Base-by-base conservation (phyloP, 2,329 filamentous ascomycete species). In the Mollisia scopiformis region DNA sequence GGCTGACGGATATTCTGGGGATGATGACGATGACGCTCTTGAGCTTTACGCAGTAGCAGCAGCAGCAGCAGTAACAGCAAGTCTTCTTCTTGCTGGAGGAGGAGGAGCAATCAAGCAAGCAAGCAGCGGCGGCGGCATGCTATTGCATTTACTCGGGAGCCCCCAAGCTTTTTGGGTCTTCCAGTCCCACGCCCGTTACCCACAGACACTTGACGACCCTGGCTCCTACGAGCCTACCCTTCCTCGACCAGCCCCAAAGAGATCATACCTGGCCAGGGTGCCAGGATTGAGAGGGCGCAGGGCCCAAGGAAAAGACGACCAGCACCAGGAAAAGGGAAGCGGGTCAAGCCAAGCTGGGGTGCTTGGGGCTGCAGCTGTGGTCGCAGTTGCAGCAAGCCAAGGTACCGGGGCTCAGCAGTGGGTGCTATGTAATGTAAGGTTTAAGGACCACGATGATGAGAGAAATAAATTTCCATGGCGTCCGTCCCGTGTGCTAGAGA, bases 201-300 rank as follows among this genome's bases (percentile, higher is more conserved):
- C 69, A 68, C 67, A 68, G 68, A 71, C 69, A 61, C 64, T 62
- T 57, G 54, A 55, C n/a, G n/a, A n/a, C n/a, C n/a, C n/a, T n/a
- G n/a, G n/a, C n/a, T n/a, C n/a, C n/a, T n/a, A n/a, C n/a, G n/a
- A n/a, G n/a, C n/a, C n/a, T 47, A 43, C 46, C 56, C 55, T 57
- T 47, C 28, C 21, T 27, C 62, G 55, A 55, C 53, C 58, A 59
- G 52, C 46, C 61, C 54, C 60, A 58, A 62, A 56, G 58, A 65
- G 62, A 63, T 63, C 63, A 67, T 63, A 50, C 54, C 39, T 49
- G 47, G n/a, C 52, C 59, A n/a, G 52, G 52, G 52, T 41, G 16
- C 13, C 25, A 55, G 30, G 30, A 50, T n/a, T n/a, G 13, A 14
- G 30, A 6, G 30, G 6, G 30, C 6, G 30, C 30, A 33, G 30